phyloP scores from a whole-genome alignment of 352 stramenopile genomes.

The Phytophthora idaei region DNA sequence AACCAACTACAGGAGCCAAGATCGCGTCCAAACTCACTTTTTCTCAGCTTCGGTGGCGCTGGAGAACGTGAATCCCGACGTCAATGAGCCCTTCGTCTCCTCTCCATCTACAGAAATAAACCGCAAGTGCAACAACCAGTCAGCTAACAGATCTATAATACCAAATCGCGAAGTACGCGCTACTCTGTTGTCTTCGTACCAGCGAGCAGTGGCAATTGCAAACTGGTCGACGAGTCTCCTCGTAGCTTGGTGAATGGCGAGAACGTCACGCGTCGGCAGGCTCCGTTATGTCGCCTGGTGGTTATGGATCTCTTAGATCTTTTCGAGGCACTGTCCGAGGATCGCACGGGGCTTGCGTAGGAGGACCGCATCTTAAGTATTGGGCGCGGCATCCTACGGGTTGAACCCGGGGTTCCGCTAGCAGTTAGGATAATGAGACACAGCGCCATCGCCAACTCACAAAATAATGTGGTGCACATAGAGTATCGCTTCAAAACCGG shows the following conservation, averaged over 20 bases:
- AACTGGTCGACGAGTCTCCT: conserved; percentile 18
- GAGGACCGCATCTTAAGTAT: conserved; percentile 68
- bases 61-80: conserved; percentile 50
- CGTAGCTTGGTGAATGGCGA: conserved; percentile 73
- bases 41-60: conserved; percentile 38
- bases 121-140: not conserved
- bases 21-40: conserved; percentile 24
- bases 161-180: not conserved
- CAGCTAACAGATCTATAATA: not conserved
- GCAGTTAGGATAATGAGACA: too few relatives aligned
- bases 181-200: conserved; percentile 22
- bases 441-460: too few relatives aligned
- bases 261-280: conserved; percentile 67
- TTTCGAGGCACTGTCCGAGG: conserved; percentile 23
- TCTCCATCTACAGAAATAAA: conserved; percentile 21
- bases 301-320: conserved; percentile 19
- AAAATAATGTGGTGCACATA: too few relatives aligned
- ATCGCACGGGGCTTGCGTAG: conserved; percentile 30
- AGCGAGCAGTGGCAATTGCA: conserved; percentile 9
- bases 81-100: conserved; percentile 22
- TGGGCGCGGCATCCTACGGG: conserved; percentile 38
- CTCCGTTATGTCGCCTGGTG: conserved; percentile 35
- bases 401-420: too few relatives aligned
- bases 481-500: too few relatives aligned
- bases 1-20: not conserved